phyloP scores from a whole-genome alignment of 306 rosid genomes.

The Fragaria nilgerrensis region DNA sequence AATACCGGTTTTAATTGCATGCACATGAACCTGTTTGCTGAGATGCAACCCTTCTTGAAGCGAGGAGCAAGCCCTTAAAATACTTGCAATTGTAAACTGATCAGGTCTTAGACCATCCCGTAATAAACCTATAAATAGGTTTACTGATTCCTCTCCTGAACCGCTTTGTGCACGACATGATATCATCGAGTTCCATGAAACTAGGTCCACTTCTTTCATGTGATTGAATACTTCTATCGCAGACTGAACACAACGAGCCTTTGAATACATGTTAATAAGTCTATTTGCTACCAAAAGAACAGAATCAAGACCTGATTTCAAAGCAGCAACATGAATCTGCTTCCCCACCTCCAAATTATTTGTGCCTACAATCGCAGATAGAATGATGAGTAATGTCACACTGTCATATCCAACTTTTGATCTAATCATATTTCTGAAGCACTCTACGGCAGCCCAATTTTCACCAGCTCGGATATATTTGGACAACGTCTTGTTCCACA shows the following conservation, averaged over 20 bases:
- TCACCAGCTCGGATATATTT: conserved; percentile 47
- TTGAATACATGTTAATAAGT: conserved; percentile 67
- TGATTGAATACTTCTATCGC: conserved; percentile 46
- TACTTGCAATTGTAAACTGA: conserved; percentile 69
- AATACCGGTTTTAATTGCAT: conserved; percentile 48
- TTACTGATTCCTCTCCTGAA: conserved; percentile 49
- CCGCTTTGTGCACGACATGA: conserved; percentile 54
- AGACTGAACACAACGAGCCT: conserved; percentile 42
- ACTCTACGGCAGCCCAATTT: conserved; percentile 49
- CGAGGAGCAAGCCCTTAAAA: conserved; percentile 66
- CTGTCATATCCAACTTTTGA: conserved; percentile 43
- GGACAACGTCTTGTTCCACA: conserved; percentile 63
- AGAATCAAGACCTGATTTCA: conserved; percentile 43
- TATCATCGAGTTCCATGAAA: conserved; percentile 83
- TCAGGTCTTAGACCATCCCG: conserved; percentile 52
- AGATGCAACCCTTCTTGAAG: conserved; percentile 44
- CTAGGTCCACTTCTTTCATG: conserved; percentile 59
- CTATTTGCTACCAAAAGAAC: conserved; percentile 60
- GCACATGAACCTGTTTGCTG: conserved; percentile 57
- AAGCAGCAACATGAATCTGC: conserved; percentile 55
- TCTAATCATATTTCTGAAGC: conserved; percentile 48
- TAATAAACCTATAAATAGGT: conserved; percentile 45
- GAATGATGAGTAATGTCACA: conserved; percentile 48
- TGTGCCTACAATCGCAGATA: conserved; percentile 44
- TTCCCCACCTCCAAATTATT: conserved; percentile 48